Evolutionary conservation across 768 basidiomycete species (phyloP), one percentile per base, ranked within the genome.

Genomic region (Termitomyces titanicus): DNA sequence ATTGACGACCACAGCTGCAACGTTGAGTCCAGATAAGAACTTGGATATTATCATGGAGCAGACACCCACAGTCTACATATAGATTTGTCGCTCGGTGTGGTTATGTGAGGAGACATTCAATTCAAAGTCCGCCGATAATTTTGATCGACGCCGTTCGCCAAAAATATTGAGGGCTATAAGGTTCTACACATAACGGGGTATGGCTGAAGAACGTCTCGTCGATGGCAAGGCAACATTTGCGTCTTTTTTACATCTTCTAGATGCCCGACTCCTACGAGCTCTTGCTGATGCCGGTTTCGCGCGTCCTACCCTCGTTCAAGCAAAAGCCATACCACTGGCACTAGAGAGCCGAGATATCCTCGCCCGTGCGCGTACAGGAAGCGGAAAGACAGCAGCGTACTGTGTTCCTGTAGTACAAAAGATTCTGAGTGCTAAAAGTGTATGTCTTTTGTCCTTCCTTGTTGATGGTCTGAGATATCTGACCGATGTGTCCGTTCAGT

Each of bases 341-440:
- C 80, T 99, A 33, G 89, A 94, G 69, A 85, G 88, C 60, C 77
- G 79, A 33, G 97, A 99, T 69, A 89, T 99, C 51, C 84, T 99
- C 31, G 96, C 95, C 18, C 83, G 92, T 43, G 96, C 97, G 2
- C 82, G 92, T 31, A 99, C 97, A 3, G 97, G 97, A 17, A 94
- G 92, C 54, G 97, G 97, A 24, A 99, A 99, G 75, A 99, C 97
- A 0, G 92, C 90, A 3, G 94, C 97, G 2, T 99, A 99, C 68
- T 92, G 91, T 63, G 79, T 98, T 10, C 97, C 97, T 0, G 73
- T 95, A 24, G 76, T 92, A 0, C 94, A 98, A 68, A 95, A 93
- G 69, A 85, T 98, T 22, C 65, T 98, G 51, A 82, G 77, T 58
- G 80, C 82, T 3, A 95, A 94, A 81, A 77, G 74, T 68, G 93